phyloP scores from a whole-genome alignment of 768 basidiomycete species.

The Lactarius akahatsu region DNA sequence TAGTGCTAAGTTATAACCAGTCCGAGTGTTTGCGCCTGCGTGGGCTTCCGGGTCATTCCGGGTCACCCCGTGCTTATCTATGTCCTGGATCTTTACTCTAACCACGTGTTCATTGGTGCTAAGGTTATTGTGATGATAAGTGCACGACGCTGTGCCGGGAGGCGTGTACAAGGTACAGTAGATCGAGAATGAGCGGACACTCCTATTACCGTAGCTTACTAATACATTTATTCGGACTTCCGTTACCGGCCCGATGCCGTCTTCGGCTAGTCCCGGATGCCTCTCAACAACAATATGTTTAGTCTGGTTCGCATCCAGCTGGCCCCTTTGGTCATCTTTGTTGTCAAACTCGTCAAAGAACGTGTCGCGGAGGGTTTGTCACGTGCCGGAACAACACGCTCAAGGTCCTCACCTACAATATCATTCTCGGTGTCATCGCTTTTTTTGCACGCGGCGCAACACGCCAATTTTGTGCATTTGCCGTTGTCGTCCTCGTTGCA shows the following conservation, averaged over 20 bases:
- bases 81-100: no score
- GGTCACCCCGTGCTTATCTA: constrained; percentile 67
- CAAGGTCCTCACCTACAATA: constrained; percentile 84
- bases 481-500: constrained; percentile 89
- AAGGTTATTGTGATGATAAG: no score
- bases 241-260: no score
- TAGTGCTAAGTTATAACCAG: constrained; percentile 87
- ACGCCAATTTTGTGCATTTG: constrained; percentile 90
- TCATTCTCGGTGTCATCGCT: constrained; percentile 73
- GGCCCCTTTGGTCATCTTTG: constrained; percentile 28
- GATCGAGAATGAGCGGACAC: no score
- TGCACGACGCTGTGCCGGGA: no score
- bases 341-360: constrained; percentile 63
- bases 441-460: constrained; percentile 76
- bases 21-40: constrained; percentile 89
- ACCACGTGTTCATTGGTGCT: no score
- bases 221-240: no score
- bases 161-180: no score
- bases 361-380: constrained; percentile 90
- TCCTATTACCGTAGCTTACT: no score
- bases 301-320: constrained; percentile 60
- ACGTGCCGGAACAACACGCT: constrained; percentile 86
- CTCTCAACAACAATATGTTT: no score
- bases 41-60: constrained; percentile 79
- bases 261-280: no score